These are phyloP conservation scores for Pterocarpus santalinus DNA, from an alignment of 306 rosid genomes.

Conservation along the genomic window DNA sequence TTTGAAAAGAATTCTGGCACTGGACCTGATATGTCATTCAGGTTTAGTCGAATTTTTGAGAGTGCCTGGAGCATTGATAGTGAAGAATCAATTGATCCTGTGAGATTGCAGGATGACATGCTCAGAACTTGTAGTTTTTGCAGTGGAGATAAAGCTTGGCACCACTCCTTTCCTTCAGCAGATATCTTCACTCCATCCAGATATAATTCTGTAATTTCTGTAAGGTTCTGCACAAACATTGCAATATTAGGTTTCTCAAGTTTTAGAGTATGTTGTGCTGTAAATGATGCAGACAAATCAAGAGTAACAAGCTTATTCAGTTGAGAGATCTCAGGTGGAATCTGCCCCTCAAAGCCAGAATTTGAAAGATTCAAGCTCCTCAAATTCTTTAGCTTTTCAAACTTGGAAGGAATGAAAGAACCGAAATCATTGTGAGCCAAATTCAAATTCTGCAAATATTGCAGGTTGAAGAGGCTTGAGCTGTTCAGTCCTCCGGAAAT, in stretches of 20 bases:
- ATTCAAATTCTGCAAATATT: conserved; percentile 39
- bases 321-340: conserved; percentile 46
- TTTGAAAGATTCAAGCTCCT: conserved; percentile 38
- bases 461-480: conserved; percentile 48
- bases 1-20: conserved; percentile 38
- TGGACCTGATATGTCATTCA: conserved; percentile 32
- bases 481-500: conserved; percentile 38
- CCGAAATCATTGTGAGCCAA: conserved; percentile 38
- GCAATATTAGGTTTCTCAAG: conserved; percentile 41
- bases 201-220: conserved; percentile 39
- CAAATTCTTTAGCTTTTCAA: conserved; percentile 38
- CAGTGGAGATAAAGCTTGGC: conserved; percentile 40
- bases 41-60: conserved; percentile 1
- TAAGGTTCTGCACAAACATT: conserved; percentile 45
- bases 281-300: conserved; percentile 20
- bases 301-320: conserved; percentile 46
- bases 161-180: conserved; percentile 55
- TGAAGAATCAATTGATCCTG: conserved; percentile 51
- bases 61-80: conserved; percentile 12
- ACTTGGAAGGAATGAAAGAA: conserved; percentile 38
- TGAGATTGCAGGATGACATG: conserved; percentile 43
- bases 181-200: conserved; percentile 58
- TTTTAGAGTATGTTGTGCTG: neutral
- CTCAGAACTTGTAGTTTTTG: conserved; percentile 39
- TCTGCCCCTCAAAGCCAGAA: conserved; percentile 47